These are phyloP conservation scores for Debaryomyces subglobosus DNA, from an alignment of 1,139 yeast species.

Conservation along the genomic window DNA sequence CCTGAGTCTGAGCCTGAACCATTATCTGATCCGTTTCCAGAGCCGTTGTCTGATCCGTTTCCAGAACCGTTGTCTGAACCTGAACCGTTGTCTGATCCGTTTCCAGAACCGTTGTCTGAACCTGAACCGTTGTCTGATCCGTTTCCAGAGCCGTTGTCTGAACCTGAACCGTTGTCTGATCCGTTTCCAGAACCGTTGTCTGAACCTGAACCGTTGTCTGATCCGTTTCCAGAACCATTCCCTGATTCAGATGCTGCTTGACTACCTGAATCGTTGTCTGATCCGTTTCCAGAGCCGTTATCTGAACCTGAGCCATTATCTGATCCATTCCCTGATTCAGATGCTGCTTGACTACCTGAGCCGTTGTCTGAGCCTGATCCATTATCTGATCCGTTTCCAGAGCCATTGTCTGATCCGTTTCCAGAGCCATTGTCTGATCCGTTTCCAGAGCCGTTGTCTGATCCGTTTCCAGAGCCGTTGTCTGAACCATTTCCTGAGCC, in stretches of 20 bases:
- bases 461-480: slow-evolving; percentile 8
- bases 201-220: not conserved
- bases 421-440: slow-evolving; percentile 10
- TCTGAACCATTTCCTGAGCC: slow-evolving; percentile 11
- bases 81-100: not conserved
- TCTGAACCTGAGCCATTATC: slow-evolving; percentile 11
- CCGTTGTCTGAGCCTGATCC: slow-evolving; percentile 15
- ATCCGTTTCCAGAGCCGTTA: slow-evolving; percentile 8
- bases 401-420: slow-evolving; percentile 9
- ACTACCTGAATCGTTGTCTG: not conserved
- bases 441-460: slow-evolving; percentile 9
- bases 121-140: not conserved
- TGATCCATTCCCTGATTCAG: not conserved
- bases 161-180: not conserved
- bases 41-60: slow-evolving; percentile 7
- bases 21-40: not conserved
- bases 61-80: slow-evolving; percentile 13
- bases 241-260: not conserved
- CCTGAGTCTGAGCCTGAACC: not conserved
- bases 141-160: not conserved
- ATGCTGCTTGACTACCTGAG: no score
- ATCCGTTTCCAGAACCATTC: not conserved
- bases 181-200: not conserved
- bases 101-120: not conserved
- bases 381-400: slow-evolving; percentile 11